A percentile compares a stretch with the other conserved stretches of the same genome.
Evolutionary conservation across 2,329 filamentous ascomycete genomes (phyloP).

Genomic region (Neonectria coccinea): DNA sequence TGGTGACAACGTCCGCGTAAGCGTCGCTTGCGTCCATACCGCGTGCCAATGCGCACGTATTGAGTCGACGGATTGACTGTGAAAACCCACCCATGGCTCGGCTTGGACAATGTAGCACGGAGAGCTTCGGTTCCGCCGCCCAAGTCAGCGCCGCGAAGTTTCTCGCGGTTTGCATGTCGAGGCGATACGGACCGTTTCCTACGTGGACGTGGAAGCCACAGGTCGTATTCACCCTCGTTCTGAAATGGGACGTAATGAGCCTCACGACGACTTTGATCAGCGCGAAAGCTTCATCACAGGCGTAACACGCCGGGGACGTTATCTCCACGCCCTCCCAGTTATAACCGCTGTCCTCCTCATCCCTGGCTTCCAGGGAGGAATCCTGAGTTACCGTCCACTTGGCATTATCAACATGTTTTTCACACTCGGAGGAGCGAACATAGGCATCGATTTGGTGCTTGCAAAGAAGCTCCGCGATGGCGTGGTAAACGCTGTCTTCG

Average conservation of each 20-base stretch:
- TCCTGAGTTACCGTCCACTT: constrained; percentile 30
- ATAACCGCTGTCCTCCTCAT: constrained; percentile 3
- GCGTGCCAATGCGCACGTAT: constrained; percentile 6
- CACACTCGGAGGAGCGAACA: neutral
- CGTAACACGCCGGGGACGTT: constrained; percentile 50
- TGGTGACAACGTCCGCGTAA: neutral
- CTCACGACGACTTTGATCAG: constrained; percentile 49
- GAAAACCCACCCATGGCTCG: constrained; percentile 34
- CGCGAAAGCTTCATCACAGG: constrained; percentile 42
- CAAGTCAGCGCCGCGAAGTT: constrained; percentile 50
- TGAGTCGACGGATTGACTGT: constrained; percentile 29
- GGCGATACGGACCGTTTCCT: constrained; percentile 48
- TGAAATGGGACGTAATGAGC: constrained; percentile 47
- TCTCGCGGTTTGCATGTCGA: constrained; percentile 45
- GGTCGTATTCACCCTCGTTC: constrained; percentile 49
- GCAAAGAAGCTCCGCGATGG: neutral
- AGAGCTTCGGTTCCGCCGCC: constrained; percentile 52
- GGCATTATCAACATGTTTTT: neutral
- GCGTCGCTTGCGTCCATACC: constrained; percentile 22
- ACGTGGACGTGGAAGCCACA: constrained; percentile 55
- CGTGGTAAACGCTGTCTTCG: neutral
- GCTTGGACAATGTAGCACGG: constrained; percentile 51
- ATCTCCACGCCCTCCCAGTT: constrained; percentile 39
- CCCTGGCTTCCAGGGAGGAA: neutral
- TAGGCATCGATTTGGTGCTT: neutral